Base-by-base conservation (phyloP, 2,329 filamentous ascomycete species). In the Tolypocladium sp. region DNA sequence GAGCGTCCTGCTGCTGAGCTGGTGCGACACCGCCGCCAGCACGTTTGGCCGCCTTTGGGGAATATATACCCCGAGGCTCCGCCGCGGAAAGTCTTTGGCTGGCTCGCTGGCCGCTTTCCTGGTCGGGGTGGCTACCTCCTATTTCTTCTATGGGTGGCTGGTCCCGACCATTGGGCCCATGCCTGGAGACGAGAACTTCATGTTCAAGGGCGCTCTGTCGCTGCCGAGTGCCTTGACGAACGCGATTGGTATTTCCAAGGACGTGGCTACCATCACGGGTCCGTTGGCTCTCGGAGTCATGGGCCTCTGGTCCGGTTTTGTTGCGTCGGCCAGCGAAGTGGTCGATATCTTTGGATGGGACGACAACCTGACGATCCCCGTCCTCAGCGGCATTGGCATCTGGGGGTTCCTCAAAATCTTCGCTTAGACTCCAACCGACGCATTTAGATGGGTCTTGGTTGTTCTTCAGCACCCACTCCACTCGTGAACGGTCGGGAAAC, bases 1-100 rank as follows among this genome's bases (percentile, higher is more conserved):
- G 79, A 87, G 89, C 62, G 89, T 97, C 51, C 79, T 99, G 67
- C 82, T 99, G 46, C 84, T 99, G 30, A 95, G 90, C 70, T 99
- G 94, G 94, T 99, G 94, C 75, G 94, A 99, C 73, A 97, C 94
- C 1, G 94, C 94, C 41, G 94, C 94, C 56, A 94, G 89, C 70
- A 99, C 94, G 0, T 92, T 99, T 69, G 94, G 94, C 57, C 85
- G 94, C 58, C 79, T 93, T 17, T 97, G 90, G 76, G 94, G 94
- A 49, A 84, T 88, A 62, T 92, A 97, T 71, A 99, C 94, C 2
- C 90, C 90, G 42, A 84, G 89, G 57, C 83, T 99, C 58, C 85
- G 94, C 62, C 83, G 83, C 63, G 92, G 92, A 49, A 99, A 99
- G 82, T 96, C 91, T 61, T 78, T 97, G 35, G 94, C 94, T 22